These are phyloP conservation scores for Castanea crenata DNA, from an alignment of 306 rosid genomes.

Conservation along the genomic window DNA sequence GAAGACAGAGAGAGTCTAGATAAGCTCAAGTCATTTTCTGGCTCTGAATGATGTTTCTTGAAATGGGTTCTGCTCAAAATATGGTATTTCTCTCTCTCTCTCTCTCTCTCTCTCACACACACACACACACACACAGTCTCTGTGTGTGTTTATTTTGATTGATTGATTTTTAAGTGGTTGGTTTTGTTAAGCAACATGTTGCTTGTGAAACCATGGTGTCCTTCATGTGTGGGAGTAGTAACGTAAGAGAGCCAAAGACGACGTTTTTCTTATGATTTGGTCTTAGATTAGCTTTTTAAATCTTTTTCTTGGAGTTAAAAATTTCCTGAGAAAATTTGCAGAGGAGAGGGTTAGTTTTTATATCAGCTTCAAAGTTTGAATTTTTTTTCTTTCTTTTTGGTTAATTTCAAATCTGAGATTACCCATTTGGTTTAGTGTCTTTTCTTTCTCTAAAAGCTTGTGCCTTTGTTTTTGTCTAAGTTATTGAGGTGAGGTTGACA, in stretches of 20 bases:
- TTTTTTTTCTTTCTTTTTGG: neutral
- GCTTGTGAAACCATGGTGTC: neutral
- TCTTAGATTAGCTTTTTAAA: neutral
- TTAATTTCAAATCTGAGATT: neutral
- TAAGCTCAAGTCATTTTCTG: slow-evolving; percentile 9
- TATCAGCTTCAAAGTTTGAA: slow-evolving; percentile 2
- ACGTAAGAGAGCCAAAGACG: neutral
- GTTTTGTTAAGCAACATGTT: neutral
- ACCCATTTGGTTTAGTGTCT: neutral
- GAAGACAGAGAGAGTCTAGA: neutral
- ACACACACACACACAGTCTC: neutral
- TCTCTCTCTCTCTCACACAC: neutral
- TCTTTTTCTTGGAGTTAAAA: too few relatives aligned
- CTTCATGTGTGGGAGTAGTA: neutral
- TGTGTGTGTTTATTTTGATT: neutral
- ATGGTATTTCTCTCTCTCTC: slow-evolving; percentile 16
- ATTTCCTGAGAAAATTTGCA: neutral
- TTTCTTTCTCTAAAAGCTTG: neutral
- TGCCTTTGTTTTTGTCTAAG: neutral
- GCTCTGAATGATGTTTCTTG: slow-evolving; percentile 4
- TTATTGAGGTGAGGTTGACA: slow-evolving; percentile 16
- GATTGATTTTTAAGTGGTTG: neutral
- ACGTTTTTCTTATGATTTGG: neutral
- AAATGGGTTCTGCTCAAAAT: slow-evolving; percentile 23
- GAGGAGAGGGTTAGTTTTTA: neutral